Evolutionary conservation across 768 basidiomycete species (phyloP).

Genomic region (Obba rivulosa): DNA sequence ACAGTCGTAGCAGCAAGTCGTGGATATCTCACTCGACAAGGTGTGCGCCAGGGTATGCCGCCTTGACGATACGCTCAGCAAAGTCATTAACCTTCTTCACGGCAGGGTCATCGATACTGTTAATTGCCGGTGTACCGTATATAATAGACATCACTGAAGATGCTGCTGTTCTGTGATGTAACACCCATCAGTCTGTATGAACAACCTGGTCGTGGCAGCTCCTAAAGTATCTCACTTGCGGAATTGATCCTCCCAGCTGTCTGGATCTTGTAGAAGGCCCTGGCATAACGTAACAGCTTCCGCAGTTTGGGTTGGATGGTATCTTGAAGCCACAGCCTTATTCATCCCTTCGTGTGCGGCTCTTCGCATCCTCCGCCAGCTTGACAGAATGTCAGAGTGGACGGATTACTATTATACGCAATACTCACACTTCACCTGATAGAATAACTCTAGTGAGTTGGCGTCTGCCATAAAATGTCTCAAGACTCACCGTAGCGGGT

Average conservation of each 20-base stretch:
- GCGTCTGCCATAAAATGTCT: neutral
- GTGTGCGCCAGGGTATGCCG: slow-evolving; percentile 32
- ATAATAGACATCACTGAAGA: slow-evolving; percentile 24
- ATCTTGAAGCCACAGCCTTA: slow-evolving; percentile 17
- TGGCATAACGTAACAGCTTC: slow-evolving; percentile 28
- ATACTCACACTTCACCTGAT: neutral
- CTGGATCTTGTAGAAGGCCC: slow-evolving; percentile 21
- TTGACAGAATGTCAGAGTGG: slow-evolving; percentile 4
- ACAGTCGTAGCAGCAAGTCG: no score
- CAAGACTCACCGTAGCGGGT: slow-evolving; percentile 45
- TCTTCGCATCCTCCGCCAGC: slow-evolving; percentile 31
- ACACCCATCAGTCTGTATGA: no score
- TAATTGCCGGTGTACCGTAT: slow-evolving; percentile 17
- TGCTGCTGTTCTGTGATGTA: slow-evolving; percentile 17
- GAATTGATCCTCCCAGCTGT: slow-evolving; percentile 28
- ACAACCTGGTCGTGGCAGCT: no score
- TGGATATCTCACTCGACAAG: slow-evolving; percentile 23
- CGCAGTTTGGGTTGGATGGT: slow-evolving; percentile 20
- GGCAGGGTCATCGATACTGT: slow-evolving; percentile 8
- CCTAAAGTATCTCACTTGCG: slow-evolving; percentile 9
- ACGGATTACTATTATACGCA: neutral
- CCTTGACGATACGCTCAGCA: slow-evolving; percentile 24
- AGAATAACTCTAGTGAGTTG: neutral
- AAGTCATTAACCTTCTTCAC: slow-evolving; percentile 21
- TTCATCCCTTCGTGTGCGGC: slow-evolving; percentile 30